A percentile compares a stretch with the other conserved stretches of the same genome.
These are phyloP conservation scores for Sporothrix globosa DNA, from an alignment of 2,329 filamentous ascomycete genomes.

Conservation along the genomic window DNA sequence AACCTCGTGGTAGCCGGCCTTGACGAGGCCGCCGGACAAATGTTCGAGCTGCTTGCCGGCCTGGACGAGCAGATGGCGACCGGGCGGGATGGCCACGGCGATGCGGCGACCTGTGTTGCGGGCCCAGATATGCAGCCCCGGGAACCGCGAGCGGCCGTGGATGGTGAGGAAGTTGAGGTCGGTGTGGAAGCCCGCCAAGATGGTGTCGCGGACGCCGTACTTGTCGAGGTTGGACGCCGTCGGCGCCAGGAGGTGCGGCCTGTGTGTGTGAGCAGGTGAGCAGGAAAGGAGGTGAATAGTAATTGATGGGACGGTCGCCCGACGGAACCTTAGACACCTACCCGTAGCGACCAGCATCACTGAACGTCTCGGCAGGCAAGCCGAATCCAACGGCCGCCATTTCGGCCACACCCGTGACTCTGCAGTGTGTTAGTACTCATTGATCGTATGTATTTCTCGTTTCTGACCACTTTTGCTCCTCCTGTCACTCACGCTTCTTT, in stretches of 20 bases:
- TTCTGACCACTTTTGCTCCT: neutral
- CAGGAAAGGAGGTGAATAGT: neutral
- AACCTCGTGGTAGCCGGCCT: conserved; percentile 65
- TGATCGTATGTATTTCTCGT: neutral
- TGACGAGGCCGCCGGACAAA: conserved; percentile 62
- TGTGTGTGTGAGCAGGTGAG: conserved; percentile 36
- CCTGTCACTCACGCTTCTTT: conserved; percentile 56
- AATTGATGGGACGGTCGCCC: neutral
- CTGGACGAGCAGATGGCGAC: conserved; percentile 63
- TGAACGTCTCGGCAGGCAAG: conserved; percentile 57
- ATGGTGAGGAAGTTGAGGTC: conserved; percentile 68
- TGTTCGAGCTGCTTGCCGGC: conserved; percentile 67
- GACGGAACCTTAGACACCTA: conserved; percentile 40
- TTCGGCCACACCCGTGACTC: conserved; percentile 58
- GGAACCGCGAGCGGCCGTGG: conserved; percentile 65
- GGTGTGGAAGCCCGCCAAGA: conserved; percentile 66
- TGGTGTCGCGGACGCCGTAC: conserved; percentile 59
- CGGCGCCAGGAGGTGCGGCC: conserved; percentile 64
- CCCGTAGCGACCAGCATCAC: conserved; percentile 60
- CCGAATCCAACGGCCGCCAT: conserved; percentile 63
- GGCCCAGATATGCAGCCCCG: conserved; percentile 65
- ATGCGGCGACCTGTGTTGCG: conserved; percentile 64
- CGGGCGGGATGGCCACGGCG: conserved; percentile 60
- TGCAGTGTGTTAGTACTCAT: neutral
- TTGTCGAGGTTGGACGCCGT: conserved; percentile 61